Base-by-base conservation (phyloP, 2,329 filamentous ascomycete species). In the Chlorencoelia australis region DNA sequence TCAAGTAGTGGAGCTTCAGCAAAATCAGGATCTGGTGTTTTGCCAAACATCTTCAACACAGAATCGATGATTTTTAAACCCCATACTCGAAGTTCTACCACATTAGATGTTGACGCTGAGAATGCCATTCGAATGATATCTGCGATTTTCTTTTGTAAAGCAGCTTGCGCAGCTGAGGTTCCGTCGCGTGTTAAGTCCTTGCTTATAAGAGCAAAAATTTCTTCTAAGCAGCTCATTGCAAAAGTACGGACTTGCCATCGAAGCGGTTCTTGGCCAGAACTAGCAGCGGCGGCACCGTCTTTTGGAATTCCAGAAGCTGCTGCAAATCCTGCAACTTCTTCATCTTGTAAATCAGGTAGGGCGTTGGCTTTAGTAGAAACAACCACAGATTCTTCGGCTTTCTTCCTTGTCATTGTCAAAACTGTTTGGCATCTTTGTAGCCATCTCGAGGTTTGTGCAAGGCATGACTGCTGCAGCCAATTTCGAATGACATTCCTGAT, bases 41-140 rank as follows among this genome's bases (percentile, higher is more conserved):
- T 89, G 36, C 91, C 91, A 63, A 98, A 98, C 68, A 95, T 86
- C 66, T 88, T 94, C 33, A 98, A 67, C 7, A 96, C 77, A 39
- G 88, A 84, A 42, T 94, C 88, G 37, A 98, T 87, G 37, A 98
- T 94, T 57, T 88, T 88, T 45, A 98, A 63, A 17, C 91, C 91
- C 68, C 87, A 86, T 25, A 98, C 80, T 17, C 91, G 75, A 40
- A 98, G 70, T 53, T 94, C 83, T 16, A 94, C 73, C 1, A 98
- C 88, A 47, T 83, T 85, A 2, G 89, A 89, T 1, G 91, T 98
- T 1, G 89, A 96, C 0, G 91, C 91, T 8, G 91, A 95, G 59
- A 98, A 98, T 0, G 91, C 89, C 71, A 96, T 94, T 33, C 87
- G 79, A 40, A 98, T 86, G 16, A 98, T 84, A 57, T 98, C 91